phyloP scores from a whole-genome alignment of 768 basidiomycete species.

The Lepiota subincarnata region DNA sequence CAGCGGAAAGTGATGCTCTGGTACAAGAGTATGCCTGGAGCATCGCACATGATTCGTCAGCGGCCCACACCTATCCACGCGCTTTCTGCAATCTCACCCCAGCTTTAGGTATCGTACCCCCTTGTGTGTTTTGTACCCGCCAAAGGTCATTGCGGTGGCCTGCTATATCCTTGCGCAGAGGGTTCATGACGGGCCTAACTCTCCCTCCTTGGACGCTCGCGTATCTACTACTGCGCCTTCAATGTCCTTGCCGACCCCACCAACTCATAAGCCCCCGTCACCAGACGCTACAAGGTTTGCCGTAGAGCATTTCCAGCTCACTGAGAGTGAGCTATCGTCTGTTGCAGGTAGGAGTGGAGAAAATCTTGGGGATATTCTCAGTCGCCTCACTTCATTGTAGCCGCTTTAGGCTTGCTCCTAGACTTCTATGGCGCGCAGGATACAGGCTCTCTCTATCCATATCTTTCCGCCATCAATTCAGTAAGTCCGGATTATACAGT shows the following conservation, averaged over 20 bases:
- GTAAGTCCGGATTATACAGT: conserved; percentile 33
- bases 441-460: conserved; percentile 34
- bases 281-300: conserved; percentile 67
- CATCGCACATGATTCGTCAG: conserved; percentile 82
- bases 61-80: conserved; percentile 16
- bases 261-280: conserved; percentile 69
- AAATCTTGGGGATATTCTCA: no score
- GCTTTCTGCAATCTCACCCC: conserved; percentile 10
- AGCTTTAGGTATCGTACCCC: conserved; percentile 69
- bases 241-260: conserved; percentile 76
- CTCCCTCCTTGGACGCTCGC: conserved; percentile 69
- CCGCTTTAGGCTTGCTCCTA: conserved; percentile 59
- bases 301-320: conserved; percentile 63
- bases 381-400: conserved; percentile 28
- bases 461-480: conserved; percentile 44
- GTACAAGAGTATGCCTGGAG: conserved; percentile 82
- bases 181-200: conserved; percentile 67
- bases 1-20: conserved; percentile 39
- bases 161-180: conserved; percentile 77
- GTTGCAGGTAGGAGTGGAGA: conserved; percentile 50
- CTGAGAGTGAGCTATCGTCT: conserved; percentile 49
- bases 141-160: conserved; percentile 70
- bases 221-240: conserved; percentile 69
- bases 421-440: conserved; percentile 74
- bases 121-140: conserved; percentile 65